Evolutionary conservation across 768 basidiomycete genomes (phyloP).

Genomic region (Rossbeevera mucosa): DNA sequence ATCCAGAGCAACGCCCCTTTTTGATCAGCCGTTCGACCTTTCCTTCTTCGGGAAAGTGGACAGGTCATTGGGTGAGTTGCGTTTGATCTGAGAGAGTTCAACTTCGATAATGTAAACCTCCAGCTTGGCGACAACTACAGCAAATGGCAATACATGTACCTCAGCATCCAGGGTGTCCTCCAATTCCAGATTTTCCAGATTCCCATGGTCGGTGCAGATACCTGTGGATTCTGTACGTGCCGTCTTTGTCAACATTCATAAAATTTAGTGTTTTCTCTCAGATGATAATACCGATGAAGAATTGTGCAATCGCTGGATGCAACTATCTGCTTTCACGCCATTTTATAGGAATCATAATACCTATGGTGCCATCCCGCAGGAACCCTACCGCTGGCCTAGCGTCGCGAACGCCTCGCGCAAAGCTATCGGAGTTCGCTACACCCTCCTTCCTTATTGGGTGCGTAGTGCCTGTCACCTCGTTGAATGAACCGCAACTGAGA

Average conservation of each 20-base stretch:
- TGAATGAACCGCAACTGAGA: slow-evolving; percentile 24
- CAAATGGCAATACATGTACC: slow-evolving; percentile 64
- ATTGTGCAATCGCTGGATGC: slow-evolving; percentile 82
- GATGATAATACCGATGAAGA: slow-evolving; percentile 68
- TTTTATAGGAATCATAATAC: slow-evolving; percentile 77
- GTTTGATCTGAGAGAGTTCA: not conserved
- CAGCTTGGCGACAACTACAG: slow-evolving; percentile 72
- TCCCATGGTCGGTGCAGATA: slow-evolving; percentile 77
- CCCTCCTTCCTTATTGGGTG: slow-evolving; percentile 74
- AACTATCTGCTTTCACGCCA: slow-evolving; percentile 68
- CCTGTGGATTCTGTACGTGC: slow-evolving; percentile 31
- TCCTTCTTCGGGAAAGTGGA: slow-evolving; percentile 60
- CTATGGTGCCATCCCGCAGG: slow-evolving; percentile 62
- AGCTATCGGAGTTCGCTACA: slow-evolving; percentile 62
- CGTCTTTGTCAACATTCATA: not conserved
- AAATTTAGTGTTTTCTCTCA: not conserved
- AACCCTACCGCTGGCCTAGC: slow-evolving; percentile 74
- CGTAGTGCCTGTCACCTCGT: slow-evolving; percentile 15
- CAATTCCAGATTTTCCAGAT: slow-evolving; percentile 81
- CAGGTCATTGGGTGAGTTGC: slow-evolving; percentile 56
- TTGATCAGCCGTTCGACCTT: slow-evolving; percentile 64
- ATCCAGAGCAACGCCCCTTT: slow-evolving; percentile 61
- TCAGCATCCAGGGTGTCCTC: slow-evolving; percentile 68
- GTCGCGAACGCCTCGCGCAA: slow-evolving; percentile 69
- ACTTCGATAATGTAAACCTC: slow-evolving; percentile 26